Evolutionary conservation across 495 filamentous ascomycete genomes (phyloP), one percentile per base, ranked within the genome.

Genomic region (Oidiodendron maius): DNA sequence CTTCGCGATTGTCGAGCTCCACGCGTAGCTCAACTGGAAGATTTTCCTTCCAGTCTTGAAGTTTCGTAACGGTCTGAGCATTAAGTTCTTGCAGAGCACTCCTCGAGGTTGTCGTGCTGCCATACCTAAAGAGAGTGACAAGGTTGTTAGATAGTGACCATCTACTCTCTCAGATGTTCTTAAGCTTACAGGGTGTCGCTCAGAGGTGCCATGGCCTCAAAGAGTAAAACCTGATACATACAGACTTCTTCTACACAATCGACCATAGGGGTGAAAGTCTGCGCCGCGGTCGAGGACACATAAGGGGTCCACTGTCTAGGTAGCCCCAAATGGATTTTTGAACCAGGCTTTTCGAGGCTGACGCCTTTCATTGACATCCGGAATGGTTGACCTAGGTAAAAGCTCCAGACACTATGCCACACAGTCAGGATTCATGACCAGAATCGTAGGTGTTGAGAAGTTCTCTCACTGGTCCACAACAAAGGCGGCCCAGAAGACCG

Each of bases 401-500:
- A 72, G 1, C 68, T 71, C 72, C 69, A 74, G 43, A 71, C 71
- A 46, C 70, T 73, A n/a, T n/a, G 36, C 9, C n/a, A 32, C 15
- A 37, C 8, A 13, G 20, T 46, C 18, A 51, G 13, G 11, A 37
- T 39, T 38, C 39, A 36, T 32, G 47, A 38, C 18, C 26, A 50
- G 26, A 51, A 18, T 4, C 18, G 20, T 22, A 21, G 16, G 32
- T 21, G 32, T 18, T 16, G 21, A 6, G 20, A 15, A 21, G 12
- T n/a, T 22, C n/a, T 61, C 68, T 65, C 53, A 74, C 71, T 74
- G 66, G 34, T 76, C 71, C 24, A 70, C 68, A 18, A 67, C 59
- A 53, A 72, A 77, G n/a, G 66, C 71, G 11, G 70, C 73, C 73
- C 73, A 75, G 40, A 77, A 77, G 5, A 66, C 58, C 10, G 68